Evolutionary conservation across 129 eudicot genomes (phyloP), one percentile per base, ranked within the genome.

Genomic region (Ambrosia trifida): DNA sequence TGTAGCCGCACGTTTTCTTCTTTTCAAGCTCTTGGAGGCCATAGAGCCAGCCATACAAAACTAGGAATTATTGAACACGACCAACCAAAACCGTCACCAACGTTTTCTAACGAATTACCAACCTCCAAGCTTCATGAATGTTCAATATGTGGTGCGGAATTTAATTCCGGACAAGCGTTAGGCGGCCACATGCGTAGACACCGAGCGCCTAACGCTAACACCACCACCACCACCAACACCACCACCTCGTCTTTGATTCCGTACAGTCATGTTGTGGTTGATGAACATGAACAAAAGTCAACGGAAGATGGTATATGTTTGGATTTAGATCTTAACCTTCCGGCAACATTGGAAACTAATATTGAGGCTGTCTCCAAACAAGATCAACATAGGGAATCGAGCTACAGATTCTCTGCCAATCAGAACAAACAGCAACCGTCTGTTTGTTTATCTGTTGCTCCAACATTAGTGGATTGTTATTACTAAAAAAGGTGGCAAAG

Each of bases 181-280:
- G 99, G 99, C 1, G 99, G 99, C 16, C 99, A 95, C 79, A 95
- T 95, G 99, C 91, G 99, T 72, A 85, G 95, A 1, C 99, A 95
- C 63, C 76, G 99, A 16, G 94, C 76, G 47, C 57, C 70, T 8
- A 57, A 18, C 54, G 53, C 20, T 40, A 68, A 51, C 64, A 41
- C 68, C 38, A 54, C 68, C 10, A 51, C 68, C 31, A 70, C 71
- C 14, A 30, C 70, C 57, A 70, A 76, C 43, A 64, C 72, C 18
- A 78, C 83, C 33, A 73, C 75, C 4, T 79, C 81, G 79, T 76
- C 83, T 20, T 82, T 87, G 75, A 64, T 78, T 73, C 80, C 76
- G 20, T 46, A 50, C 16, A 19, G 70, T 45, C 72, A 70, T 54
- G 69, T 36, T 24, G 68, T 65, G 73, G 52, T 3, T 11, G 80